These are phyloP conservation scores for Venturia effusa DNA, from an alignment of 2,329 filamentous ascomycete genomes.

Conservation along the genomic window DNA sequence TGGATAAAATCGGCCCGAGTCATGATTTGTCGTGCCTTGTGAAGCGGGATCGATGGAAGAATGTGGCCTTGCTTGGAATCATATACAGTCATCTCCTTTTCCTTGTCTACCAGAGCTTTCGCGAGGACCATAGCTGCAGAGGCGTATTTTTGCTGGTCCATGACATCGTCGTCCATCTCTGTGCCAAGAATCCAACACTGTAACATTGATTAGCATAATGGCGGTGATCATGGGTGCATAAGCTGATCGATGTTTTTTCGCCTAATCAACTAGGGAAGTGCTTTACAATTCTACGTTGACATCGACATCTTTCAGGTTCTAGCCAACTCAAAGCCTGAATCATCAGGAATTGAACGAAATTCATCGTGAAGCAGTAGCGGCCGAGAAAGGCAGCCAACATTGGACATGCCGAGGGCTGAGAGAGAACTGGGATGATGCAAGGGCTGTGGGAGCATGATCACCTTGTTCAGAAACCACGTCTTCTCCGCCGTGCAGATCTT, in stretches of 20 bases:
- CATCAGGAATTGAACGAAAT: no score
- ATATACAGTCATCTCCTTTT: constrained; percentile 55
- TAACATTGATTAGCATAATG: constrained; percentile 1
- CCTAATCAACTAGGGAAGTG: no score
- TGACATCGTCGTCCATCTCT: constrained; percentile 91
- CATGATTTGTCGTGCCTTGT: constrained; percentile 51
- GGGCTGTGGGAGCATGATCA: background rate
- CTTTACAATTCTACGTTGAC: no score
- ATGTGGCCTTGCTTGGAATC: constrained; percentile 58
- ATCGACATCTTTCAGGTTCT: no score
- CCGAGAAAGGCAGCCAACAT: no score
- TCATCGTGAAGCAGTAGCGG: no score
- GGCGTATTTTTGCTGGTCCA: constrained; percentile 95
- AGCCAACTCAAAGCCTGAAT: no score
- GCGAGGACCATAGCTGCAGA: constrained; percentile 91
- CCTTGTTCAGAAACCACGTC: constrained; percentile 66
- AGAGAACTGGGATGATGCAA: no score
- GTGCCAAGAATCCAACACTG: constrained; percentile 61
- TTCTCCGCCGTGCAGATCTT: constrained; percentile 60
- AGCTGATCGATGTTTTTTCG: no score
- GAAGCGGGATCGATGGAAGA: constrained; percentile 69
- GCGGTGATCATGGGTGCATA: no score
- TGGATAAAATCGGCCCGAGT: constrained; percentile 82
- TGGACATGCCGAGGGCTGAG: no score
- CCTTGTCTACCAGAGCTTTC: constrained; percentile 76